Evolutionary conservation across 257 asterid species (phyloP).

Genomic region (Prunella vulgaris): DNA sequence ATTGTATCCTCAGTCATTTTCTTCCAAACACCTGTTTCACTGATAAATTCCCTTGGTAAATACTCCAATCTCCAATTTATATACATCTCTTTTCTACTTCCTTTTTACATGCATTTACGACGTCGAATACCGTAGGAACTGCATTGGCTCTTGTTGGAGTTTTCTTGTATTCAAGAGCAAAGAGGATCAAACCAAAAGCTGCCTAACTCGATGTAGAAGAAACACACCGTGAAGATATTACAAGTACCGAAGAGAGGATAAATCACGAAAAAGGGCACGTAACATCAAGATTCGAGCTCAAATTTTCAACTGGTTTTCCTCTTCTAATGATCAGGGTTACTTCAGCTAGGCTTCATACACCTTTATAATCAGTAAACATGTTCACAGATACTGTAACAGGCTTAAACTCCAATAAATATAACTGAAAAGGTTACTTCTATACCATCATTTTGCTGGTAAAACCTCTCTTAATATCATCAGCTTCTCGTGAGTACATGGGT

Average conservation of each 20-base stretch:
- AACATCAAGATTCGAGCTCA: background rate
- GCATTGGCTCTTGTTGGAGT: slow-evolving; percentile 87
- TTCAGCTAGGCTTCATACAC: background rate
- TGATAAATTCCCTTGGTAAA: slow-evolving; percentile 51
- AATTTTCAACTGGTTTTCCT: background rate
- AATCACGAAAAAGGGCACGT: background rate
- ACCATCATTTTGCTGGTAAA: background rate
- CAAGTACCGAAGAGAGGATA: background rate
- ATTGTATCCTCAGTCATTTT: slow-evolving; percentile 70
- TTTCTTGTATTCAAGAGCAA: slow-evolving; percentile 66
- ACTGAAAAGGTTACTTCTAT: background rate
- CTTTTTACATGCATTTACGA: background rate
- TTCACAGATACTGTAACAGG: background rate
- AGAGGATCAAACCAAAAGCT: slow-evolving; percentile 59
- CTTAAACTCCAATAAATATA: background rate
- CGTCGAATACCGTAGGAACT: slow-evolving; percentile 47
- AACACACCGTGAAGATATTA: background rate
- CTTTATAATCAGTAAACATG: background rate
- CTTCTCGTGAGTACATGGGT: background rate
- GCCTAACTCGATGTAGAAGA: slow-evolving; percentile 16
- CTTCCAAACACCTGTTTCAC: slow-evolving; percentile 64
- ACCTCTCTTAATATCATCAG: background rate
- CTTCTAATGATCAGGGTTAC: background rate
- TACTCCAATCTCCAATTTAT: background rate
- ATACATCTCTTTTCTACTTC: background rate